phyloP scores from a whole-genome alignment of 2,329 filamentous ascomycete species.

The Colletotrichum truncatum region DNA sequence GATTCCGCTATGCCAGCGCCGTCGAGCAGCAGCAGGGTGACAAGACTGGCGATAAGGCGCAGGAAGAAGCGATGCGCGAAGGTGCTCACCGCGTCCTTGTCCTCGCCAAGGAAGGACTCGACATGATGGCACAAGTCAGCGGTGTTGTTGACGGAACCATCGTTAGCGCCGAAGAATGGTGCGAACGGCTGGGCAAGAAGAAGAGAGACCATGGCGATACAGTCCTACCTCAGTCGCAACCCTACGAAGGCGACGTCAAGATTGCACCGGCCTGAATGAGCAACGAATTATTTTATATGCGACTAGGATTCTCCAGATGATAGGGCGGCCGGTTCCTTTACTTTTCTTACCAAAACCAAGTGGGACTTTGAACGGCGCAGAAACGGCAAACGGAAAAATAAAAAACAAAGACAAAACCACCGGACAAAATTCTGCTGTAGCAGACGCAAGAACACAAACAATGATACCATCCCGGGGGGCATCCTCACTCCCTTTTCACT shows the following conservation, averaged over 20 bases:
- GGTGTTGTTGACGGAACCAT: slow-evolving; percentile 90
- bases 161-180: slow-evolving; percentile 91
- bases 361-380: slow-evolving; percentile 25
- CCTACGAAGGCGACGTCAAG: slow-evolving; percentile 39
- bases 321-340: not conserved
- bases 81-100: slow-evolving; percentile 82
- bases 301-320: not conserved
- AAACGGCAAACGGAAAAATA: slow-evolving; percentile 22
- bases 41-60: slow-evolving; percentile 39
- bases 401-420: slow-evolving; percentile 22
- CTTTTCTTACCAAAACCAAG: slow-evolving; percentile 13
- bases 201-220: slow-evolving; percentile 36
- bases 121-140: slow-evolving; percentile 94
- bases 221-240: slow-evolving; percentile 36
- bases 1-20: slow-evolving; percentile 79
- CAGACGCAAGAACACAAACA: slow-evolving; percentile 15
- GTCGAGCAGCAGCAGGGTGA: slow-evolving; percentile 41
- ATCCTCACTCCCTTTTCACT: slow-evolving; percentile 20
- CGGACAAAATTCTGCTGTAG: slow-evolving; percentile 1
- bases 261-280: slow-evolving; percentile 26
- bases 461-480: slow-evolving; percentile 29
- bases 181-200: slow-evolving; percentile 73
- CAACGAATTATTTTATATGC: slow-evolving; percentile 1
- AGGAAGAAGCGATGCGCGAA: slow-evolving; percentile 56
- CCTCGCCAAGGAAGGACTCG: slow-evolving; percentile 87